phyloP scores from a whole-genome alignment of 1,284 basidiomycete species.

The Ceratobasidium sp. region DNA sequence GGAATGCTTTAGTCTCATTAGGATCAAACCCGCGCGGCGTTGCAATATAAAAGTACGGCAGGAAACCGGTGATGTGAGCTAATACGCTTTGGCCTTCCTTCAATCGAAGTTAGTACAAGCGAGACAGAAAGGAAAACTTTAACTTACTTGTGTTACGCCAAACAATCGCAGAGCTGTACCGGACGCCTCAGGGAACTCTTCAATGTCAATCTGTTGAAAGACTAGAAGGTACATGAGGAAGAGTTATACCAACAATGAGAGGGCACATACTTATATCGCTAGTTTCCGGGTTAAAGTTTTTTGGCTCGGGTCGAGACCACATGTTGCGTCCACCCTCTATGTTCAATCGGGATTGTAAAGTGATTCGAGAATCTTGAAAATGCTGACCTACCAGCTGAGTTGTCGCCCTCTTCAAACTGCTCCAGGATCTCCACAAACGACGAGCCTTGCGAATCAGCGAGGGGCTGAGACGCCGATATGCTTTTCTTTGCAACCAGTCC shows the following conservation, averaged over 20 bases:
- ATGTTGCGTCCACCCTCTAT: conserved; percentile 74
- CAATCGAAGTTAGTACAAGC: conserved; percentile 38
- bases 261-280: conserved; percentile 64
- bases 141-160: conserved; percentile 81
- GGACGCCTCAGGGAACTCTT: conserved; percentile 60
- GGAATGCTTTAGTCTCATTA: conserved; percentile 71
- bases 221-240: too few relatives aligned
- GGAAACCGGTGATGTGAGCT: conserved; percentile 78
- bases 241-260: too few relatives aligned
- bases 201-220: conserved; percentile 95
- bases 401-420: conserved; percentile 73
- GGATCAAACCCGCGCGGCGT: conserved; percentile 81
- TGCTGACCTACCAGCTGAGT: conserved; percentile 54
- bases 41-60: conserved; percentile 90
- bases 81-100: conserved; percentile 88
- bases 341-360: not conserved
- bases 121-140: not conserved
- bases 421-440: conserved; percentile 83
- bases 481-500: conserved; percentile 35
- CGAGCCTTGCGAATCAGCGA: conserved; percentile 39
- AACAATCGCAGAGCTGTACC: conserved; percentile 77
- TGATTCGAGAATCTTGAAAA: not conserved
- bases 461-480: conserved; percentile 12
- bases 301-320: conserved; percentile 76
- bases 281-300: conserved; percentile 61